Conservation (phyloP, 352 stramenopile genomes). For the Pythium phragmitis region DNA sequence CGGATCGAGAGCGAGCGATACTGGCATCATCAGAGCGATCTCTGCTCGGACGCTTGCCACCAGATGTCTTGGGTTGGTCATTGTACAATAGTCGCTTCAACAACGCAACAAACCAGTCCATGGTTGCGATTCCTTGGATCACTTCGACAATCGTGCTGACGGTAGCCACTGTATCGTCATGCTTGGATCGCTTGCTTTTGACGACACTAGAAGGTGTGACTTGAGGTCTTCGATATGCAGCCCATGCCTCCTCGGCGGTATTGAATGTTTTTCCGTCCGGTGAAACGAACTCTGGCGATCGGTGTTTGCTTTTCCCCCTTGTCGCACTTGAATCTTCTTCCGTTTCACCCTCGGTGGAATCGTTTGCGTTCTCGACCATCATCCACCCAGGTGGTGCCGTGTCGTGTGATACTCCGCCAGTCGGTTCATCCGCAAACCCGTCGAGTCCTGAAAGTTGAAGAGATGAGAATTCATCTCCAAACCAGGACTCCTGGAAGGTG, state of each 20-base stretch:
- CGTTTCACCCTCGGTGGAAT: neutral
- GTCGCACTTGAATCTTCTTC: constrained; percentile 5
- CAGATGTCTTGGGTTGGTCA: constrained; percentile 23
- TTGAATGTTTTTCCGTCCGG: constrained; percentile 47
- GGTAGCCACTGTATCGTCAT: constrained; percentile 57
- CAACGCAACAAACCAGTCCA: constrained; percentile 73
- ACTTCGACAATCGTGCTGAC: constrained; percentile 78
- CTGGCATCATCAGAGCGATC: constrained; percentile 49
- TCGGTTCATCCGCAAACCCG: constrained; percentile 41
- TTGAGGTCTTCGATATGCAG: constrained; percentile 43
- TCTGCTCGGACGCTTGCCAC: constrained; percentile 29
- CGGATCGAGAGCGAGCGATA: constrained; percentile 48
- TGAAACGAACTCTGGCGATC: constrained; percentile 45
- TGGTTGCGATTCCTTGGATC: constrained; percentile 62
- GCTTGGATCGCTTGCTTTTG: constrained; percentile 60
- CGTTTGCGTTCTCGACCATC: constrained; percentile 18
- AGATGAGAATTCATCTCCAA: constrained; percentile 57
- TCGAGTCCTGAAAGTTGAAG: constrained; percentile 33
- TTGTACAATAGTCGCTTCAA: constrained; percentile 58
- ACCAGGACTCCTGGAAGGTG: constrained; percentile 87
- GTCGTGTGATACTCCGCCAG: neutral
- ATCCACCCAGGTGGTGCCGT: constrained; percentile 58
- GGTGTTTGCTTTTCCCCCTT: neutral
- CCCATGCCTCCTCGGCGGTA: constrained; percentile 66
- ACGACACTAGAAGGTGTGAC: constrained; percentile 65